Evolutionary conservation across 345 rosid species (phyloP), one percentile per base, ranked within the genome.

Genomic region (Hirschfeldia incana): DNA sequence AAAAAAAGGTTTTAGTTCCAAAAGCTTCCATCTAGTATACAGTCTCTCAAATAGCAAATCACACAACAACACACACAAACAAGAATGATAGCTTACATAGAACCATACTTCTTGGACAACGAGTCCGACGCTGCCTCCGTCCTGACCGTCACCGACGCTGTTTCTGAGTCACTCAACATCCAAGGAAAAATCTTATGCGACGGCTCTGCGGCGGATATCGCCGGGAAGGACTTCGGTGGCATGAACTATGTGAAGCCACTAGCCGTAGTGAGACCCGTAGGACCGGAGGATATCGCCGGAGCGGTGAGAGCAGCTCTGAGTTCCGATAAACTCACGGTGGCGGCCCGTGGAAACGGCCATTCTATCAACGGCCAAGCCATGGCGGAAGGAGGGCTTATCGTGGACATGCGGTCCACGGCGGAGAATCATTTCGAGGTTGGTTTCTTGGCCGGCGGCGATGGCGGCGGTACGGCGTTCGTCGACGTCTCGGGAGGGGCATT

Each of bases 261-360:
- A 13, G 93, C 93, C 34, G 75, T 91, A 32, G 84, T 94, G 69
- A 85, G 86, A 4, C 98, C 98, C 0, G 9, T 81, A 2, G 86
- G 89, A 2, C 53, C 92, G 13, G 98, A 87, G 5, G 99, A 93
- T 85, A 85, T 94, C 28, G 85, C 89, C 9, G 69, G 85, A 4
- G 90, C 78, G 0, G 81, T 94, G 30, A 83, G 79, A 76, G 87
- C 86, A 1, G 94, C 94, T 3, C 46, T 60, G 64, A 80, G 78
- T 42, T 86, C 92, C 0, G 67, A 87, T 32, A 82, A 78, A 82
- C 88, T 94, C 55, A 91, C 99, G 29, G 98, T 94, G 37, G 96
- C 98, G 3, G 99, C 98, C 0, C 86, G 99, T n/a, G 99, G 99
- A 7, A 94, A 94, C 79, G 99, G 99, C 53, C 99, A 94, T 84